Evolutionary conservation across 192 early-diverging fungal species (phyloP).

Genomic region (Phycomyces nitens): DNA sequence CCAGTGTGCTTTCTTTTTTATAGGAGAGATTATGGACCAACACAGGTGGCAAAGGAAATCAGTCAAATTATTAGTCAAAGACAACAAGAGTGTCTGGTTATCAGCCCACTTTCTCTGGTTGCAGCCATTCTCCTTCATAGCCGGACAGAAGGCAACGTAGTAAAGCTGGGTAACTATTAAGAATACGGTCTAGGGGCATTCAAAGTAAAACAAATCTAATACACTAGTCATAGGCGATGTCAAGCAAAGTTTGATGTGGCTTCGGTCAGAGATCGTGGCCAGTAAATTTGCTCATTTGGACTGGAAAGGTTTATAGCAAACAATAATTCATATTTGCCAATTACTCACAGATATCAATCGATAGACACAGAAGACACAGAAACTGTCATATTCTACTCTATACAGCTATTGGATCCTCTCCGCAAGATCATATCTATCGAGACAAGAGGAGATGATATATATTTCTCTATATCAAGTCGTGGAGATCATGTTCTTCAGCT

Average conservation of each 20-base stretch:
- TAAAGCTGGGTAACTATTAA: slow-evolving; percentile 10
- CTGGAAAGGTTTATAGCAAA: slow-evolving; percentile 13
- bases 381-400: slow-evolving; percentile 13
- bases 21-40: no score
- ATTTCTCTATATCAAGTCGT: slow-evolving; percentile 10
- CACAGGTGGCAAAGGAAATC: neutral
- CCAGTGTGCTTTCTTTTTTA: no score
- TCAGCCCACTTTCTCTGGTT: slow-evolving; percentile 12
- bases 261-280: neutral
- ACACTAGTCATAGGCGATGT: neutral
- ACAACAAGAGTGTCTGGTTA: slow-evolving; percentile 6
- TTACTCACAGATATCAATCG: neutral
- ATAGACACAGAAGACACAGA: slow-evolving; percentile 18
- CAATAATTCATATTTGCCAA: neutral
- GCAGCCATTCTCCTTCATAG: slow-evolving; percentile 15
- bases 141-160: slow-evolving; percentile 7
- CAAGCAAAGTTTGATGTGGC: neutral
- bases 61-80: neutral
- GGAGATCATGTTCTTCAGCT: slow-evolving; percentile 13
- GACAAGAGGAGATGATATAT: slow-evolving; percentile 2
- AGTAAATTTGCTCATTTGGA: neutral
- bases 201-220: neutral
- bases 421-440: slow-evolving; percentile 16
- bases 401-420: slow-evolving; percentile 7
- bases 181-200: no score